These are phyloP conservation scores for Mercurialis annua DNA, from an alignment of 345 rosid species.

Conservation along the genomic window DNA sequence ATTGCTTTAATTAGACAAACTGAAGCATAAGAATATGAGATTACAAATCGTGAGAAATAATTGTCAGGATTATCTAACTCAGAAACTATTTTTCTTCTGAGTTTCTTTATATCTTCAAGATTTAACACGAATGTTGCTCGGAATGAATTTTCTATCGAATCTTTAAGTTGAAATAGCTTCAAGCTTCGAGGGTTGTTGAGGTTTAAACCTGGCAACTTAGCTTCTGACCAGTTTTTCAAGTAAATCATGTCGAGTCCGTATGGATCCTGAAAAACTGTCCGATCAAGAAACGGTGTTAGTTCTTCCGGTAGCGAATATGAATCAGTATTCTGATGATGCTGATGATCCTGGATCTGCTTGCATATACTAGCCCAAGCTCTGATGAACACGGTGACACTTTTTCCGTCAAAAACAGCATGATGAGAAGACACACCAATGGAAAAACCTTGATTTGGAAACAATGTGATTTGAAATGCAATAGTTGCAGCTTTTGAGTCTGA, in stretches of 20 bases:
- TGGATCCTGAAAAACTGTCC: constrained; percentile 23
- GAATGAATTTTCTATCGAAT: neutral
- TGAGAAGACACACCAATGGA: constrained; percentile 16
- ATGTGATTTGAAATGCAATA: constrained; percentile 15
- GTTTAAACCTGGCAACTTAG: neutral
- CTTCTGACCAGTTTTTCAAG: neutral
- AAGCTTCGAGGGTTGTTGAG: constrained; percentile 11
- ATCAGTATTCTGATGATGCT: neutral
- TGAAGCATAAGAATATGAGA: neutral
- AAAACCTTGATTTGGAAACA: constrained; percentile 20
- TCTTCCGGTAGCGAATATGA: constrained; percentile 9
- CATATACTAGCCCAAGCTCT: constrained; percentile 21
- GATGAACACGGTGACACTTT: constrained; percentile 14
- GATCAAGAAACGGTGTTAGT: constrained; percentile 28
- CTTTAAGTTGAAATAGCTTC: neutral
- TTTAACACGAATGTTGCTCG: constrained; percentile 26
- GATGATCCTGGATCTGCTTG: neutral
- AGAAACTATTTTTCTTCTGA: constrained; percentile 5
- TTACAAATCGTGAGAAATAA: neutral
- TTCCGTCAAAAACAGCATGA: constrained; percentile 22
- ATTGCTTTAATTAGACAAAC: neutral
- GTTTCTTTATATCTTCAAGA: constrained; percentile 23
- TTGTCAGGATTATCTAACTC: neutral
- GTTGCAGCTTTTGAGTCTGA: constrained; percentile 10
- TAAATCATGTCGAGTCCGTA: neutral